phyloP scores from a whole-genome alignment of 305 asterid genomes.

The Fraxinus dipetala region DNA sequence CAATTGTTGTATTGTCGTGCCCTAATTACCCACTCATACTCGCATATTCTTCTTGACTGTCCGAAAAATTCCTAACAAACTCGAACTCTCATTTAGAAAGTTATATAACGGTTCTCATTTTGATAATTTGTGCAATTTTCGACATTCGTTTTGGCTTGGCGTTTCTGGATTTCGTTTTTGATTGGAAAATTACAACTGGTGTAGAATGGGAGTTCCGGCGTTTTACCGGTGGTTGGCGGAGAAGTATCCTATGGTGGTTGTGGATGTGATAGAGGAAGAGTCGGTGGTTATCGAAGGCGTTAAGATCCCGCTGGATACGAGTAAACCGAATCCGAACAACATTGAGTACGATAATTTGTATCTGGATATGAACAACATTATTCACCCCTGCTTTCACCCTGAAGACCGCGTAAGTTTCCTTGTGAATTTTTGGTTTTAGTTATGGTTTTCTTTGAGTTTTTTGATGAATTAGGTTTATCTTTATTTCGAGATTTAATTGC shows the following conservation, averaged over 20 bases:
- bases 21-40: background rate
- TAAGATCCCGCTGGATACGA: conserved; percentile 80
- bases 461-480: background rate
- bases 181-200: conserved; percentile 3
- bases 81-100: background rate
- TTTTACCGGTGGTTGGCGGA: conserved; percentile 97
- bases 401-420: conserved; percentile 70
- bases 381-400: conserved; percentile 96
- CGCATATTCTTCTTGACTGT: background rate
- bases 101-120: background rate
- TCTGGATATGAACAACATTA: conserved; percentile 89
- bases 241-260: conserved; percentile 86
- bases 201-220: conserved; percentile 91
- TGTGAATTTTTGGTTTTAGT: background rate
- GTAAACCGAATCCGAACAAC: conserved; percentile 78
- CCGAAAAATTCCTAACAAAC: background rate
- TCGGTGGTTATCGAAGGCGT: conserved; percentile 64
- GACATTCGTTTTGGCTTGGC: background rate
- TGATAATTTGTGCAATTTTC: background rate
- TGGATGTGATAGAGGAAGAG: conserved; percentile 80
- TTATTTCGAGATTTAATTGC: background rate
- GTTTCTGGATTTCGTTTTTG: conserved; percentile 3
- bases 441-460: background rate
- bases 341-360: conserved; percentile 83
- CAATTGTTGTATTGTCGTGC: background rate